Conservation (phyloP, 176 grass and related monocot genomes). For the Carex kokanica region DNA sequence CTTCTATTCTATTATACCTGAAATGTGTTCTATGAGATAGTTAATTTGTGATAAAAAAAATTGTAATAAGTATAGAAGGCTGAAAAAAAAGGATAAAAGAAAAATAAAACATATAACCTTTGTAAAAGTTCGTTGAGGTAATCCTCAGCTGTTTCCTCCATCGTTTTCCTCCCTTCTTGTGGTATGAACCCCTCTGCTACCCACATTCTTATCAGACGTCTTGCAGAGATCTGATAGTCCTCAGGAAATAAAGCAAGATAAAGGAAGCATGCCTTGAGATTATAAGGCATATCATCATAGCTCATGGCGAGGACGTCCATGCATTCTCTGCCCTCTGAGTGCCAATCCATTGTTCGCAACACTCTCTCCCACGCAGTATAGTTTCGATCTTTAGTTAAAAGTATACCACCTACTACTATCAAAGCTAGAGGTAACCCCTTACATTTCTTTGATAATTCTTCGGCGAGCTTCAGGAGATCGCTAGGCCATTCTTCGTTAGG, state of each 20-base stretch:
- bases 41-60: too few species aligned
- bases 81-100: too few species aligned
- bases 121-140: too few species aligned
- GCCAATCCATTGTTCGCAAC: not conserved
- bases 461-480: not conserved
- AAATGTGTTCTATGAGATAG: too few species aligned
- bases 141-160: too few species aligned
- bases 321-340: constrained; percentile 17
- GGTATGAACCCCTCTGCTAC: constrained; percentile 34
- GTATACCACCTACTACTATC: not conserved
- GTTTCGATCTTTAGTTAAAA: not conserved
- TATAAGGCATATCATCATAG: constrained; percentile 43
- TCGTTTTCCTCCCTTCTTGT: not conserved
- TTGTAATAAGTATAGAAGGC: too few species aligned
- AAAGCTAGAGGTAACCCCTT: not conserved
- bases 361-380: not conserved
- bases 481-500: too few species aligned
- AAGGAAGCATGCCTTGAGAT: constrained; percentile 44
- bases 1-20: too few species aligned
- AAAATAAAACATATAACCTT: too few species aligned
- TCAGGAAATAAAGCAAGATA: constrained; percentile 30
- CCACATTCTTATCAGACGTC: constrained; percentile 28
- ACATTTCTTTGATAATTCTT: not conserved
- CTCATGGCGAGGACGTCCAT: constrained; percentile 10
- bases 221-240: constrained; percentile 8